Conservation (phyloP, 768 basidiomycete species). For the Gloeopeniophorella convolvens region DNA sequence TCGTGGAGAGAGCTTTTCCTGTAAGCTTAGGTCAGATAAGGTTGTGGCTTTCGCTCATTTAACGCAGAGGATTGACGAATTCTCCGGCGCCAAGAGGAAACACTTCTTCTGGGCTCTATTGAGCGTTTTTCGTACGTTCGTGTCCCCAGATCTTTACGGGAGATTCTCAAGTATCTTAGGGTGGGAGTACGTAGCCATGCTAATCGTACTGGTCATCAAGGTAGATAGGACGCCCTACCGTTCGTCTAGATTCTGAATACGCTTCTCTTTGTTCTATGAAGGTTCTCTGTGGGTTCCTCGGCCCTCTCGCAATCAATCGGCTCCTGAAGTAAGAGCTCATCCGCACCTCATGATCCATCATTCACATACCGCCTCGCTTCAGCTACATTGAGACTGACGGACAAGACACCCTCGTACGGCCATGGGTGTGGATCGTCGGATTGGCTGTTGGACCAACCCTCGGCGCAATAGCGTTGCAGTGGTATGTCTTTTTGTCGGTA, state of each 20-base stretch:
- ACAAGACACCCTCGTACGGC: conserved; percentile 41
- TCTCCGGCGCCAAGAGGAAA: conserved; percentile 18
- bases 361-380: not conserved
- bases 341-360: not conserved
- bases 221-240: conserved; percentile 21
- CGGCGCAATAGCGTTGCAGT: conserved; percentile 43
- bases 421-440: conserved; percentile 62
- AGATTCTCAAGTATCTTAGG: conserved; percentile 1
- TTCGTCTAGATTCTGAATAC: no score
- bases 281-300: no score
- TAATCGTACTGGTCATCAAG: conserved; percentile 5
- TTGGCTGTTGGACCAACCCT: conserved; percentile 43
- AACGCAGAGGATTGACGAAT: conserved; percentile 27
- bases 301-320: conserved; percentile 29
- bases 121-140: conserved; percentile 20
- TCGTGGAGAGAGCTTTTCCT: conserved; percentile 30
- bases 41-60: not conserved
- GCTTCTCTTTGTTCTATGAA: no score
- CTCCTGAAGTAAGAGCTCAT: conserved; percentile 25
- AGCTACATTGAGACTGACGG: conserved; percentile 56
- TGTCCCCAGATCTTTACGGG: no score
- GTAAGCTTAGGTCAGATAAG: no score
- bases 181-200: conserved; percentile 11
- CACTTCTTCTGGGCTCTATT: conserved; percentile 26
- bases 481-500: conserved; percentile 42